These are phyloP conservation scores for Lichtheimia ramosa DNA, from an alignment of 371 early-diverging fungal genomes.

Conservation along the genomic window DNA sequence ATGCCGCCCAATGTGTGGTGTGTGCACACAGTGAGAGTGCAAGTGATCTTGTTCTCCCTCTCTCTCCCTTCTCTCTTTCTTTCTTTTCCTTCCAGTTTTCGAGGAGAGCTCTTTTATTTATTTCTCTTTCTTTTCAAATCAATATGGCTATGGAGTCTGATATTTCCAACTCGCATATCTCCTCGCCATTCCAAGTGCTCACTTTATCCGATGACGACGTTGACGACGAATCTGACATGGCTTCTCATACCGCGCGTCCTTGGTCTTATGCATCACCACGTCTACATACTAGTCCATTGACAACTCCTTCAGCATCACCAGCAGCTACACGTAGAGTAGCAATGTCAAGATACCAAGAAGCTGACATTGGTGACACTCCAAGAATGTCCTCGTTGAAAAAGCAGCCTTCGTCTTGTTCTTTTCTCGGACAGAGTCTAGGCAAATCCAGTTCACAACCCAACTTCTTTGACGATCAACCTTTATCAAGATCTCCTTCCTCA, in stretches of 20 bases:
- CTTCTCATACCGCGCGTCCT: conserved; percentile 8
- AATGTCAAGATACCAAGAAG: conserved; percentile 21
- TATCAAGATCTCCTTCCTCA: not conserved
- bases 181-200: conserved; percentile 7
- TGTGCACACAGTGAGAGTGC: no score
- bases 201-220: conserved; percentile 2
- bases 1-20: no score
- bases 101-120: not conserved
- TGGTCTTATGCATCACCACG: conserved; percentile 12
- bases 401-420: conserved; percentile 26
- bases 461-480: conserved; percentile 17
- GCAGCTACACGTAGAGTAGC: not conserved
- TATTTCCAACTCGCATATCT: conserved; percentile 5
- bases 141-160: conserved; percentile 9
- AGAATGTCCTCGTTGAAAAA: conserved; percentile 24
- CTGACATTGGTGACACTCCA: conserved; percentile 42
- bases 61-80: conserved; percentile 2
- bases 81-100: not conserved
- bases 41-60: not conserved
- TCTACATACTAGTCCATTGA: conserved; percentile 3
- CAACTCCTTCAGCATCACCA: conserved; percentile 8
- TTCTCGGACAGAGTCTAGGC: conserved; percentile 11
- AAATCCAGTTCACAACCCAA: conserved; percentile 31
- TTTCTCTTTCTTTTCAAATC: not conserved
- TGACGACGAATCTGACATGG: not conserved